Evolutionary conservation across 2,329 filamentous ascomycete genomes (phyloP).

Genomic region (Colletotrichum nymphaeae): DNA sequence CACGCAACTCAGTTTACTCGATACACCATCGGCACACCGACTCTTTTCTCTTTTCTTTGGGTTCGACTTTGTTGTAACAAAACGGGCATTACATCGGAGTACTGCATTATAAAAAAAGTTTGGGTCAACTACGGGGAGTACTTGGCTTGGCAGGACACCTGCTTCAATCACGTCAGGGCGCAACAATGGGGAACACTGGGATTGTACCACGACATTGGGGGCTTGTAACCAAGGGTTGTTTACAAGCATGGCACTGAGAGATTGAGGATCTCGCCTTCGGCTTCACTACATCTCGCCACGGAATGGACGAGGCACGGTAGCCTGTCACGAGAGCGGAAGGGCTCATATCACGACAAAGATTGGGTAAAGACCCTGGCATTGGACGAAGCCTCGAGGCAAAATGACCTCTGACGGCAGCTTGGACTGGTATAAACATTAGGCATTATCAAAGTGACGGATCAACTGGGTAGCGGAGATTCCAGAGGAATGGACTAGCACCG

Average conservation of each 20-base stretch:
- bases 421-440: constrained; percentile 2
- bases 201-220: constrained; percentile 27
- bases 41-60: constrained; percentile 36
- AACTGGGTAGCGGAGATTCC: constrained; percentile 2
- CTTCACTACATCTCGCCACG: constrained; percentile 18
- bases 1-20: constrained; percentile 47
- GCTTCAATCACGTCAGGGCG: constrained; percentile 42
- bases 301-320: neutral
- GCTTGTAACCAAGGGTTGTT: constrained; percentile 41
- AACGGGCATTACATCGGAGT: constrained; percentile 60
- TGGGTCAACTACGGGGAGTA: constrained; percentile 33
- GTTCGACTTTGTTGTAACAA: constrained; percentile 52
- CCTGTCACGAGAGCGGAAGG: neutral
- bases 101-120: constrained; percentile 58
- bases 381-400: neutral
- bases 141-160: constrained; percentile 44
- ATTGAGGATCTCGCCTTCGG: neutral
- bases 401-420: neutral
- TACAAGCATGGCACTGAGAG: constrained; percentile 46
- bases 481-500: neutral
- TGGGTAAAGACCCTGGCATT: constrained; percentile 3
- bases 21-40: constrained; percentile 38
- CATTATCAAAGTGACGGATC: constrained; percentile 10
- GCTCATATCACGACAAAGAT: neutral
- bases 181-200: constrained; percentile 39